Evolutionary conservation across 73 alveolate genomes (phyloP), one percentile per base, ranked within the genome.

Genomic region (Paramecium primaurelia): DNA sequence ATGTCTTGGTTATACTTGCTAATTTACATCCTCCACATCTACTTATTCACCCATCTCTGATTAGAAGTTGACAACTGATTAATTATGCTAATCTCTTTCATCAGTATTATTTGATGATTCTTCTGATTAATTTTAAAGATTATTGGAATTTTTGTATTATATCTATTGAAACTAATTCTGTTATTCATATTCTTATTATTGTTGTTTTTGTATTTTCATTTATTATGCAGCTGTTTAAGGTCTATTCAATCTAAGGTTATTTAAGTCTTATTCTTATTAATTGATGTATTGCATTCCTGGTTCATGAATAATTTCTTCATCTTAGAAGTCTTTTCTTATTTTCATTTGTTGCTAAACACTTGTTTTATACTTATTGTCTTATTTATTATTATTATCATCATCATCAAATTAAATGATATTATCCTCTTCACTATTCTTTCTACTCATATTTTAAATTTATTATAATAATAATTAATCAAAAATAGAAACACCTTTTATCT

Each of bases 221-320:
- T 73, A 8, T 14, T 73, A 37, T 30, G 87, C 87, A 3, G 87
- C 3, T 37, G 87, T 73, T 18, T 73, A 37, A 9, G 58, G 75
- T 45, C 91, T 80, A 9, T 80, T 22, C 30, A 80, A 80, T 80
- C 30, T 26, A 28, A 64, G 75, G 7, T 54, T n/a, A 54, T 54
- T 54, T 8, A 80, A 36, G 7, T 44, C 44, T 9, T 44, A 25
- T 4, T 3, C 45, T 9, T 44, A n/a, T 80, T 80, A 26, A 45
- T 80, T 44, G 16, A 47, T 49, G 20, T 80, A 8, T 14, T 47
- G 32, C 71, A 80, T 42, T 42, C 91, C 91, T 22, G 91, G 91
- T 47, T 80, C 91, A 47, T 73, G 84, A 3, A 54, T 54, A 7
- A 54, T 54, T 54, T 54, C 69, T n/a, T 54, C 69, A 54, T 54